Conservation (phyloP, 225 moss, liverwort and hornwort genomes). For the Straminergon stramineum region DNA sequence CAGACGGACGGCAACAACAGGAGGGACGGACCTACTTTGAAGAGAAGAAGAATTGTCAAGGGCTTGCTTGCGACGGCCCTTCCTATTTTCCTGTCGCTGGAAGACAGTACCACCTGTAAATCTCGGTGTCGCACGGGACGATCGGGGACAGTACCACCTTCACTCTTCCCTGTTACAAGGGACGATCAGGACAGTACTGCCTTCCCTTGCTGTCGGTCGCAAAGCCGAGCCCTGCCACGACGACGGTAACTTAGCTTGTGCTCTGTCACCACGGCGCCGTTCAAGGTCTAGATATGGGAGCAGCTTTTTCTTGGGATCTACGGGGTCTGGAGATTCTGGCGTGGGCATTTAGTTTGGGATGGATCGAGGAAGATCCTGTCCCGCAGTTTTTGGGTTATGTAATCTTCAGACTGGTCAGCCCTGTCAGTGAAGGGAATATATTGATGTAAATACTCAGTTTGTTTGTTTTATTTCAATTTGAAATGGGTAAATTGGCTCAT, state of each 20-base stretch:
- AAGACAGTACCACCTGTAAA: background rate
- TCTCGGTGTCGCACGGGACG: background rate
- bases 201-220: background rate
- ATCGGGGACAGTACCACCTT: background rate
- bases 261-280: background rate
- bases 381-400: background rate
- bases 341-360: background rate
- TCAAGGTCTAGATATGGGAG: background rate
- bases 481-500: background rate
- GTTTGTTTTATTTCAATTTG: background rate
- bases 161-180: background rate
- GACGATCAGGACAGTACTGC: background rate
- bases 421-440: background rate
- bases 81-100: background rate
- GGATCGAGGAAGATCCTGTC: background rate
- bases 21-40: background rate
- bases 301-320: background rate
- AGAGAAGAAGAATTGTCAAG: background rate
- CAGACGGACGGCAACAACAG: conserved; percentile 2
- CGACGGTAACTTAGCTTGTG: background rate
- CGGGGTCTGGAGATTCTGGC: background rate
- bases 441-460: background rate
- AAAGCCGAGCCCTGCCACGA: background rate
- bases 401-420: background rate
- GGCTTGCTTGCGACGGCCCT: background rate